Evolutionary conservation across 768 basidiomycete species (phyloP).

Genomic region (Botryobasidium botryosum): DNA sequence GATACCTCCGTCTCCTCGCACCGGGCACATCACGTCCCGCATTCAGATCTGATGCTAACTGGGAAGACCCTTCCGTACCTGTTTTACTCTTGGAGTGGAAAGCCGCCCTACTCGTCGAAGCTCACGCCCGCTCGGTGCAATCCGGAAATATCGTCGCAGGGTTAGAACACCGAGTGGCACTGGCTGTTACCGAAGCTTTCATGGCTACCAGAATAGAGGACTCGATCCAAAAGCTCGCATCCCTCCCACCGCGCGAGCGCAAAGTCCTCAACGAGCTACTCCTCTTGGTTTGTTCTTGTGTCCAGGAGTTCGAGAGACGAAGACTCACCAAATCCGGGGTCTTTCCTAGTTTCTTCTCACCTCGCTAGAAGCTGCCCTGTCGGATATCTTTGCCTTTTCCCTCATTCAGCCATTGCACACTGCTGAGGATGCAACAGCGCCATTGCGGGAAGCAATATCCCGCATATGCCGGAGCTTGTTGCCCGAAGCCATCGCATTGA

Average conservation of each 20-base stretch:
- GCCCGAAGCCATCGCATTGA: conserved; percentile 48
- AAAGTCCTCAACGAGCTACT: too few relatives aligned
- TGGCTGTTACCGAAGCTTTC: conserved; percentile 52
- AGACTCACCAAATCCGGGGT: too few relatives aligned
- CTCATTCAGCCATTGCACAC: too few relatives aligned
- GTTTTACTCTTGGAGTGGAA: conserved; percentile 45
- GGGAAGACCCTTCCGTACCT: conserved; percentile 25
- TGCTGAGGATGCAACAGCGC: conserved; percentile 28
- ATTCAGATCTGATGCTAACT: conserved; percentile 14
- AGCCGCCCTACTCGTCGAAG: conserved; percentile 40
- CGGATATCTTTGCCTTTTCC: conserved; percentile 41
- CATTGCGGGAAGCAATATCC: conserved; percentile 34
- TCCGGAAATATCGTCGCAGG: conserved; percentile 30
- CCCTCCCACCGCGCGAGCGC: too few relatives aligned
- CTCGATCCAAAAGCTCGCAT: conserved; percentile 25
- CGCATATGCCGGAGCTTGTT: conserved; percentile 33
- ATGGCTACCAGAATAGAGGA: conserved; percentile 37
- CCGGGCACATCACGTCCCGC: neutral
- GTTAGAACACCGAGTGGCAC: conserved; percentile 42
- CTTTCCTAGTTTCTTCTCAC: conserved; percentile 50
- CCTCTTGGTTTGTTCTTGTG: too few relatives aligned
- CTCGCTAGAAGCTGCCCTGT: conserved; percentile 35
- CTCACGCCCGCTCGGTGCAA: conserved; percentile 19
- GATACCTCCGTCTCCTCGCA: conserved; percentile 38
- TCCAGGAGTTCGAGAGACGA: too few relatives aligned